These are phyloP conservation scores for Rosa rugosa DNA, from an alignment of 306 rosid species.

Conservation along the genomic window DNA sequence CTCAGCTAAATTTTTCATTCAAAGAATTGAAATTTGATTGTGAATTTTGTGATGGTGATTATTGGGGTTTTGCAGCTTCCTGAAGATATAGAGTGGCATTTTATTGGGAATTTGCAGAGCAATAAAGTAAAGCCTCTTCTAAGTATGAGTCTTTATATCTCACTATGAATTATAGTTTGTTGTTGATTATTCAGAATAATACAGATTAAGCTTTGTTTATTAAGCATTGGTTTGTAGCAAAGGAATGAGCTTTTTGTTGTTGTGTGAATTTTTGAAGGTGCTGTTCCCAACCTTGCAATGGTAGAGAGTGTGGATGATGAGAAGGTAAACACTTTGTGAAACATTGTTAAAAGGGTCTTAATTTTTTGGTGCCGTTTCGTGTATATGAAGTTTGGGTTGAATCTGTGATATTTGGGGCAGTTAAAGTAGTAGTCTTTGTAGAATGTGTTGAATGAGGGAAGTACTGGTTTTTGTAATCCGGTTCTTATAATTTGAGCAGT, in stretches of 20 bases:
- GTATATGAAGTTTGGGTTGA: neutral
- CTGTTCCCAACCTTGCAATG: slow-evolving; percentile 76
- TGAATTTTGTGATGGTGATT: neutral
- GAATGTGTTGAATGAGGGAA: neutral
- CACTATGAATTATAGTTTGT: neutral
- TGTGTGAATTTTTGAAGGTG: slow-evolving; percentile 40
- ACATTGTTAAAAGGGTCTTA: neutral
- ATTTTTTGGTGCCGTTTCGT: neutral
- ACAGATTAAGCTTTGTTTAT: neutral
- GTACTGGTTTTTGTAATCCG: neutral
- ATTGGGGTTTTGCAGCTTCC: slow-evolving; percentile 62
- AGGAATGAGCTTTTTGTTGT: neutral
- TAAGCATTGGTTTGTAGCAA: neutral
- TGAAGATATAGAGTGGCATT: slow-evolving; percentile 87
- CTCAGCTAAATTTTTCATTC: neutral
- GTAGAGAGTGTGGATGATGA: slow-evolving; percentile 82
- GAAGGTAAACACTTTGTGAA: slow-evolving; percentile 47
- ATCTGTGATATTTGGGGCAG: neutral
- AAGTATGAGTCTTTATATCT: slow-evolving; percentile 38
- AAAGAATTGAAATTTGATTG: neutral
- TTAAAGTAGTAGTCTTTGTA: neutral
- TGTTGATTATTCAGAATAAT: neutral
- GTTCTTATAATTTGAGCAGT: neutral
- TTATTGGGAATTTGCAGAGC: slow-evolving; percentile 89
- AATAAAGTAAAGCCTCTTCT: slow-evolving; percentile 83